Evolutionary conservation across 306 rosid genomes (phyloP), one percentile per base, ranked within the genome.

Genomic region (Prunus salicina): DNA sequence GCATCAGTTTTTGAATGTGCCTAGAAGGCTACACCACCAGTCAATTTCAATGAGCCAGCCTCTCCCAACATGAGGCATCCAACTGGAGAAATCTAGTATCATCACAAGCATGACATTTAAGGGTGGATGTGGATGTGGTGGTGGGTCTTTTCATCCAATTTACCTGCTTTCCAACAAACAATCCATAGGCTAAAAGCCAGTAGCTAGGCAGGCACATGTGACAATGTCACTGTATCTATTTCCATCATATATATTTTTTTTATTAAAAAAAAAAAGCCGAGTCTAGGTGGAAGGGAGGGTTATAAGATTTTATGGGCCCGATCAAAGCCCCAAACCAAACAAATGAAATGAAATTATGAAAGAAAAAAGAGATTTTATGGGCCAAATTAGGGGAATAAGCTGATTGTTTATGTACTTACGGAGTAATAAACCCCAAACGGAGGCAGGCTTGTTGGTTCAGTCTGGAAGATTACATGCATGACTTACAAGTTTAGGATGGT

Each of bases 301-400:
- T 79, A 82, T 74, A 79, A 83, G 82, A 89, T 84, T 83, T 82
- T 24, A 43, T 80, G 90, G 89, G 87, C 83, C 91, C 91, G 72
- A 64, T 7, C 16, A 49, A 49, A 20, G 62, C 56, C 56, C 56
- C 56, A 86, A 75, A 72, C 47, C 22, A 63, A 76, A 22, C 57
- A 49, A 50, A 62, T 32, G 19, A 41, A 27, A 72, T 38, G 34
- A 79, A 80, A 81, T 77, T 77, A 72, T 13, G 57, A 52, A 47
- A 12, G 4, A 47, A 47, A 7, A 7, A 13, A 13, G 64, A 76
- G 77, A 75, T 77, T 77, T 81, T 76, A 89, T 86, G 86, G 85
- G 75, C 86, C 82, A 87, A 81, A 63, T 63, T 63, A 76, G 76
- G 62, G 38, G 81, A 80, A 79, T 79, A 61, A 69, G 65, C 53